Percentiles rank a stretch among this genome's conserved stretches.
Evolutionary conservation across 768 basidiomycete species (phyloP).

Genomic region (Termitomyces sp.): DNA sequence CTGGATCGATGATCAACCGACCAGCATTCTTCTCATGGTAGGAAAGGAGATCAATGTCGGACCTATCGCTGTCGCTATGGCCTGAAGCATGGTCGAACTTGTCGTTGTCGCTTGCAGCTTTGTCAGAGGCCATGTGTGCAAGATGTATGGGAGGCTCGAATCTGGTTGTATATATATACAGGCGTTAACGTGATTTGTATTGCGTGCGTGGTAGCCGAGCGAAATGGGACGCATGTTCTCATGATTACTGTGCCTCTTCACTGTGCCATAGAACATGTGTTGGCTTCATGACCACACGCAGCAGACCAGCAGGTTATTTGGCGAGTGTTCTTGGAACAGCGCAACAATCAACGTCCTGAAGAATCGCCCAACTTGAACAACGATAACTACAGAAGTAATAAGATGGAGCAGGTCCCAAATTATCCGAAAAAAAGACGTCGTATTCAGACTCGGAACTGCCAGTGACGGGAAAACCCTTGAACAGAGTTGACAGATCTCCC

Average conservation of each 20-base stretch:
- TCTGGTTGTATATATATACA: not conserved
- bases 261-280: not conserved
- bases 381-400: not conserved
- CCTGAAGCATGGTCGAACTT: conserved; percentile 16
- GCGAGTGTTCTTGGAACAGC: not conserved
- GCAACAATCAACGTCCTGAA: not conserved
- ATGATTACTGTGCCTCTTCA: not conserved
- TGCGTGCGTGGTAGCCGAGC: not conserved
- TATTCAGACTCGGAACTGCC: no score
- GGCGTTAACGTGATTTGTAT: not conserved
- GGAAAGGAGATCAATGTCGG: conserved; percentile 29
- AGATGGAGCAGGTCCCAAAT: not conserved
- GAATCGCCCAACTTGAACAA: not conserved
- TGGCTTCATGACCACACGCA: not conserved
- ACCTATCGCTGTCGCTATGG: conserved; percentile 13
- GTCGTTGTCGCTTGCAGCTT: conserved; percentile 15
- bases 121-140: conserved; percentile 22
- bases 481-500: no score
- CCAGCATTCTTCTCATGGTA: conserved; percentile 58
- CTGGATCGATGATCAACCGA: conserved; percentile 58
- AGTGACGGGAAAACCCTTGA: no score
- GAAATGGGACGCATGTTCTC: not conserved
- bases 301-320: not conserved
- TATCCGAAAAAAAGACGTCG: no score
- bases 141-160: not conserved